Percentiles rank a stretch among this genome's conserved stretches.
phyloP scores from a whole-genome alignment of 2,329 filamentous ascomycete species.

The Truncatella angustata region DNA sequence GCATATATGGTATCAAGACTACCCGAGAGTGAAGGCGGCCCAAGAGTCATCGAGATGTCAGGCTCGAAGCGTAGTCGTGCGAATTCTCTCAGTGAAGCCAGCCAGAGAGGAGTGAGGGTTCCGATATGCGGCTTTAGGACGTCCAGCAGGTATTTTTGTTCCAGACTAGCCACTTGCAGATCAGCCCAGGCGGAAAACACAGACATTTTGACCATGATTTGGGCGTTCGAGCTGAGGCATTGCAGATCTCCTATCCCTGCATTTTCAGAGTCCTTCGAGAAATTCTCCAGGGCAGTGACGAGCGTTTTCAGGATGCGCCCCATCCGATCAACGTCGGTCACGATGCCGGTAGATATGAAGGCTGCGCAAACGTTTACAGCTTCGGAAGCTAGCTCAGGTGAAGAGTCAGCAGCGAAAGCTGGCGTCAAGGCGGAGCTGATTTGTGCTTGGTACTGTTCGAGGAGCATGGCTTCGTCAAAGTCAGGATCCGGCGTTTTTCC shows the following conservation, averaged over 20 bases:
- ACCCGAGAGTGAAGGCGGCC: constrained; percentile 75
- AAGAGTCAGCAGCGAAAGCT: constrained; percentile 93
- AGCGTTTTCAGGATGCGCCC: constrained; percentile 93
- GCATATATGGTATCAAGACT: constrained; percentile 94
- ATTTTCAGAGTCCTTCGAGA: constrained; percentile 76
- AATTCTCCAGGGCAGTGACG: constrained; percentile 87
- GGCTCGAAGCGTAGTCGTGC: constrained; percentile 92
- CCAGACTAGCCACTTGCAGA: constrained; percentile 88
- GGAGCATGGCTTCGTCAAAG: constrained; percentile 91
- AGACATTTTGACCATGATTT: constrained; percentile 98
- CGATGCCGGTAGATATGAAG: constrained; percentile 95
- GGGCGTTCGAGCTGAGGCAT: constrained; percentile 89
- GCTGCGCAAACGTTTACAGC: constrained; percentile 97
- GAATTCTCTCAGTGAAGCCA: constrained; percentile 90
- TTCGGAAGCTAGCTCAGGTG: constrained; percentile 90
- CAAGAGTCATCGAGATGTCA: constrained; percentile 89
- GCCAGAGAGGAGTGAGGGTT: constrained; percentile 87
- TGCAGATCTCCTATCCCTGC: constrained; percentile 90
- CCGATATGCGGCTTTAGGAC: constrained; percentile 90
- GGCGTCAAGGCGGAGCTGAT: constrained; percentile 96
- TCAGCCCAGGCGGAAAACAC: constrained; percentile 98
- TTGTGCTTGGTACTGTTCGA: constrained; percentile 98
- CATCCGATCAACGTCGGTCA: constrained; percentile 98
- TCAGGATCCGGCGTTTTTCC: constrained; percentile 94
- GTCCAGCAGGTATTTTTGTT: constrained; percentile 84